These are phyloP conservation scores for Cytidiella melzeri DNA, from an alignment of 768 basidiomycete genomes.

Conservation along the genomic window DNA sequence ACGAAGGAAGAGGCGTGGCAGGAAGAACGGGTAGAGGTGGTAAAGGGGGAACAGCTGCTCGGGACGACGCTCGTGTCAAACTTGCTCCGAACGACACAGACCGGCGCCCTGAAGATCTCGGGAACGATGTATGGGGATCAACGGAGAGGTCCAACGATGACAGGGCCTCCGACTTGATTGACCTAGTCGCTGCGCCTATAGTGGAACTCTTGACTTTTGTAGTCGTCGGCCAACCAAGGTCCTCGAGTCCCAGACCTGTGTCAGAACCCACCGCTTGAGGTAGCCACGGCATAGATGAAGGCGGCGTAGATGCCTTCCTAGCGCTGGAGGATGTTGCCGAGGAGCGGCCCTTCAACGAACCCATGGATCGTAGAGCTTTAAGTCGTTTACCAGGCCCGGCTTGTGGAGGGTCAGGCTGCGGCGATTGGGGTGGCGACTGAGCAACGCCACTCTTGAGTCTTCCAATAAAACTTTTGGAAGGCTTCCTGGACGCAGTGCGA, in stretches of 20 bases:
- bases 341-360: conserved; percentile 62
- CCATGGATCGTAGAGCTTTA: conserved; percentile 76
- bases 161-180: conserved; percentile 20
- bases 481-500: conserved; percentile 41
- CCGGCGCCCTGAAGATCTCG: conserved; percentile 53
- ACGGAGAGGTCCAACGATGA: conserved; percentile 31
- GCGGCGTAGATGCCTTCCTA: conserved; percentile 28
- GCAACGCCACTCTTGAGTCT: conserved; percentile 47
- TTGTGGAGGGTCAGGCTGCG: conserved; percentile 18
- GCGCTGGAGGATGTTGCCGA: conserved; percentile 19
- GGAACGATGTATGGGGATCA: conserved; percentile 24
- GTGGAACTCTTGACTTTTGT: conserved; percentile 16
- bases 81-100: conserved; percentile 57
- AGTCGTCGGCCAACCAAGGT: conserved; percentile 44
- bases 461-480: conserved; percentile 63
- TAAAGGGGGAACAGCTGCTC: neutral
- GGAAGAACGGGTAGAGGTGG: conserved; percentile 36
- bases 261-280: conserved; percentile 9
- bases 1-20: conserved; percentile 33
- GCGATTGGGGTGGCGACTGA: conserved; percentile 39
- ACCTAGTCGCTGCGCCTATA: conserved; percentile 11
- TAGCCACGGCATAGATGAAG: conserved; percentile 9
- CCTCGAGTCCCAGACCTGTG: conserved; percentile 24
- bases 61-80: neutral
- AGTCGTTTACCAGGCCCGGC: conserved; percentile 42